Evolutionary conservation across 179 eudicot species (phyloP).

Genomic region (Silene noctiflora): DNA sequence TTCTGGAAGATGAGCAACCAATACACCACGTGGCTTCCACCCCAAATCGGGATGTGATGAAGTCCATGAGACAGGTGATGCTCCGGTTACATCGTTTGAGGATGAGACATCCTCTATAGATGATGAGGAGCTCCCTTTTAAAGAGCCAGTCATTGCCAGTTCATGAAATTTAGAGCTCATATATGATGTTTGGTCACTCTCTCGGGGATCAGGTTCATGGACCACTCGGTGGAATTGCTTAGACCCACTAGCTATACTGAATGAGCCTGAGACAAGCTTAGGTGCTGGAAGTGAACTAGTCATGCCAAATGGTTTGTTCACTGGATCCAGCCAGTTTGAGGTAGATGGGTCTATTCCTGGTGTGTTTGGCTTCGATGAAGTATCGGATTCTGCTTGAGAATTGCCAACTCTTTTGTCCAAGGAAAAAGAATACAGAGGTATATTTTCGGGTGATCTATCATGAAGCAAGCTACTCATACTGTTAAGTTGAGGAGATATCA

Average conservation of each 20-base stretch:
- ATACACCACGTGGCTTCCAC: constrained; percentile 98
- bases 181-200: constrained; percentile 56
- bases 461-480: constrained; percentile 58
- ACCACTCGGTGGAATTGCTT: constrained; percentile 86
- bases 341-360: constrained; percentile 66
- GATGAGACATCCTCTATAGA: constrained; percentile 46
- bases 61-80: constrained; percentile 57
- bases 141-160: constrained; percentile 42
- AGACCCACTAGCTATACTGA: constrained; percentile 63
- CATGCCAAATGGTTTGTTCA: constrained; percentile 67
- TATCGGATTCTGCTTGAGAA: constrained; percentile 63
- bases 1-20: constrained; percentile 98
- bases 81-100: constrained; percentile 48
- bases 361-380: constrained; percentile 49
- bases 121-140: constrained; percentile 52
- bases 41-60: constrained; percentile 78
- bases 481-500: constrained; percentile 75
- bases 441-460: constrained; percentile 81
- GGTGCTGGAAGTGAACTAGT: constrained; percentile 75
- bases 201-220: constrained; percentile 82
- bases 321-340: constrained; percentile 73
- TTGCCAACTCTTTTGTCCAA: constrained; percentile 59
- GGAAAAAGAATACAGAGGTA: constrained; percentile 87
- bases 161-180: constrained; percentile 65
- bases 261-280: constrained; percentile 74